These are phyloP conservation scores for Cyclotella baltica DNA, from an alignment of 108 stramenopile species.

Conservation along the genomic window DNA sequence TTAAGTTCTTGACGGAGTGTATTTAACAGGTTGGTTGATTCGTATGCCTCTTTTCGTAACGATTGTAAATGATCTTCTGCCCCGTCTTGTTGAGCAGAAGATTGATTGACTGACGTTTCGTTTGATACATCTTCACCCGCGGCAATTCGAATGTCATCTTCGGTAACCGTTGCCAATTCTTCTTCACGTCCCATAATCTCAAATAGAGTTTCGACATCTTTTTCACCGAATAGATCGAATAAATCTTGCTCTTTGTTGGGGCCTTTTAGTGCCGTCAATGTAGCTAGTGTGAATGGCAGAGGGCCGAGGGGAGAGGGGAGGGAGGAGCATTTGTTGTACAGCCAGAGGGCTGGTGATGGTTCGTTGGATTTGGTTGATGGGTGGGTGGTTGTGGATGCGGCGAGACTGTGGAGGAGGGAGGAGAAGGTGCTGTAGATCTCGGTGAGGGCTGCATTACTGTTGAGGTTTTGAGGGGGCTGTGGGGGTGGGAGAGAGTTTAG, in stretches of 20 bases:
- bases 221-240: conserved; percentile 45
- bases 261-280: conserved; percentile 15
- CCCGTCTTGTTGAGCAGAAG: not conserved
- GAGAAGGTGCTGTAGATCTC: not conserved
- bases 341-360: conserved; percentile 18
- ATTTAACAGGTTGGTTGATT: not conserved
- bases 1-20: not conserved
- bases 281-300: conserved; percentile 22
- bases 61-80: not conserved
- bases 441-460: not conserved
- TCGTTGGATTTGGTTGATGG: not conserved
- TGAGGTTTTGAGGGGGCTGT: not conserved
- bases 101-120: not conserved
- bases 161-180: not conserved
- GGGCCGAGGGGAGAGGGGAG: conserved; percentile 31
- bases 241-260: conserved; percentile 19
- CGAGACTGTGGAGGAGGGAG: not conserved
- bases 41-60: conserved; percentile 1
- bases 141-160: not conserved
- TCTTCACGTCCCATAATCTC: conserved; percentile 19
- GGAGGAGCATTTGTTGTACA: conserved; percentile 28
- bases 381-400: not conserved
- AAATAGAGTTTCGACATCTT: conserved; percentile 25
- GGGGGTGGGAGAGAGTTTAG: not conserved
- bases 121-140: not conserved